Evolutionary conservation across 1,139 yeast genomes (phyloP).

Genomic region (Lodderomyces pseudojiufengensis): DNA sequence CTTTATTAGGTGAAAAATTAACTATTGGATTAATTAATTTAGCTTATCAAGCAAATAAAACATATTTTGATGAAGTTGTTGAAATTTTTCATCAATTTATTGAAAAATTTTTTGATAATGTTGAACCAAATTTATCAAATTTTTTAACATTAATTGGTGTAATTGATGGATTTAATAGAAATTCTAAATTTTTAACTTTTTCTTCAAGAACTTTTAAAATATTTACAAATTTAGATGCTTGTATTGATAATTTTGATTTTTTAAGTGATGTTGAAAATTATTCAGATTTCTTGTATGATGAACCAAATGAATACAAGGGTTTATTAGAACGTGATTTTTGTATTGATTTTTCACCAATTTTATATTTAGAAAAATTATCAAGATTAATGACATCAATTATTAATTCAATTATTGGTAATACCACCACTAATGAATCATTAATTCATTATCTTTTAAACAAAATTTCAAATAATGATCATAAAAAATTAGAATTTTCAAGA

Average conservation of each 20-base stretch:
- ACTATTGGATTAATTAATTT: slow-evolving; percentile 37
- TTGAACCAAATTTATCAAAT: slow-evolving; percentile 28
- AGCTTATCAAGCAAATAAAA: slow-evolving; percentile 28
- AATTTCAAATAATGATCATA: slow-evolving; percentile 19
- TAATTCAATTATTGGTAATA: slow-evolving; percentile 25
- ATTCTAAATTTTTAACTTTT: slow-evolving; percentile 30
- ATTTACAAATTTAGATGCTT: slow-evolving; percentile 34
- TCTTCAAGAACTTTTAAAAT: slow-evolving; percentile 28
- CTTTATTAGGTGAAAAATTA: slow-evolving; percentile 31
- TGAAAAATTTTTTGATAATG: slow-evolving; percentile 21
- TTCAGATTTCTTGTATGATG: slow-evolving; percentile 24
- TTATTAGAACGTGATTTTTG: slow-evolving; percentile 30
- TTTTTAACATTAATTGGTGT: slow-evolving; percentile 47
- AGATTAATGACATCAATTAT: slow-evolving; percentile 34
- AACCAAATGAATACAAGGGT: slow-evolving; percentile 20
- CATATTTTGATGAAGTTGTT: slow-evolving; percentile 25
- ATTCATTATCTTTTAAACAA: slow-evolving; percentile 29
- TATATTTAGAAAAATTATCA: slow-evolving; percentile 43
- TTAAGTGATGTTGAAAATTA: slow-evolving; percentile 37
- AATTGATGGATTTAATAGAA: slow-evolving; percentile 38
- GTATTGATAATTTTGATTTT: slow-evolving; percentile 40
- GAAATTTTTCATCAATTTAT: slow-evolving; percentile 30
- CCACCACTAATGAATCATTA: slow-evolving; percentile 21
- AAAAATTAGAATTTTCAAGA: slow-evolving; percentile 22
- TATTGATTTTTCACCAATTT: slow-evolving; percentile 39